These are phyloP conservation scores for Alternaria sp. DNA, from an alignment of 2,329 filamentous ascomycete genomes.

Conservation along the genomic window DNA sequence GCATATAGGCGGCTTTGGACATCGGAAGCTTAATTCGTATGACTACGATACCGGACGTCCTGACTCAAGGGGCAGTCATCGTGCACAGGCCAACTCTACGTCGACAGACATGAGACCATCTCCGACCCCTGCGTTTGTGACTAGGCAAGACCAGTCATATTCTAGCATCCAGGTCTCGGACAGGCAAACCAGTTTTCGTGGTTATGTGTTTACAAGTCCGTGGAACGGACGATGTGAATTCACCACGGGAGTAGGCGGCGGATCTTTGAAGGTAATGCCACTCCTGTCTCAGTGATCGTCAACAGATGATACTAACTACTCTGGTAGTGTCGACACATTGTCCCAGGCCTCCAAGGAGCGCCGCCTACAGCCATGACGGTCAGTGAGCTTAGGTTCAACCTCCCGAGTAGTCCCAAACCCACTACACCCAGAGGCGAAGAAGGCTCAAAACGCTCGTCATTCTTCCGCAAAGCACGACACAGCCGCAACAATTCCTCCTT, in stretches of 20 bases:
- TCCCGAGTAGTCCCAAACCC: slow-evolving; percentile 63
- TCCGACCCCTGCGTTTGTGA: slow-evolving; percentile 23
- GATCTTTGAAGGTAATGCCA: slow-evolving; percentile 63
- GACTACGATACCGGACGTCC: slow-evolving; percentile 32
- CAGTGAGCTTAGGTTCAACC: slow-evolving; percentile 89
- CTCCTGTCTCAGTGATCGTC: neutral
- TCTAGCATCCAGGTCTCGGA: slow-evolving; percentile 50
- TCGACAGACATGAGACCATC: slow-evolving; percentile 22
- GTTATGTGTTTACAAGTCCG: slow-evolving; percentile 80
- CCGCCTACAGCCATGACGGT: slow-evolving; percentile 58
- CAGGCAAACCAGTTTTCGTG: slow-evolving; percentile 59
- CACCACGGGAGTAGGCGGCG: slow-evolving; percentile 75
- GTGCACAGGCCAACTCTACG: slow-evolving; percentile 14
- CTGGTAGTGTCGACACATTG: slow-evolving; percentile 69
- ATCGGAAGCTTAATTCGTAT: slow-evolving; percentile 43
- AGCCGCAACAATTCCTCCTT: slow-evolving; percentile 38
- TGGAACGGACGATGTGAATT: slow-evolving; percentile 92
- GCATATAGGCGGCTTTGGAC: slow-evolving; percentile 49
- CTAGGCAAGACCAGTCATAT: slow-evolving; percentile 36
- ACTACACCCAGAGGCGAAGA: slow-evolving; percentile 42
- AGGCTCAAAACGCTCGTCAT: slow-evolving; percentile 41
- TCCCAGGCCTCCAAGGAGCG: slow-evolving; percentile 56
- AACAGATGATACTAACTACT: neutral
- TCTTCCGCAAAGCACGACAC: slow-evolving; percentile 41
- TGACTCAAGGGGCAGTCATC: slow-evolving; percentile 30